Evolutionary conservation across 2,329 filamentous ascomycete species (phyloP).

Genomic region (Pseudonectria foliicola): DNA sequence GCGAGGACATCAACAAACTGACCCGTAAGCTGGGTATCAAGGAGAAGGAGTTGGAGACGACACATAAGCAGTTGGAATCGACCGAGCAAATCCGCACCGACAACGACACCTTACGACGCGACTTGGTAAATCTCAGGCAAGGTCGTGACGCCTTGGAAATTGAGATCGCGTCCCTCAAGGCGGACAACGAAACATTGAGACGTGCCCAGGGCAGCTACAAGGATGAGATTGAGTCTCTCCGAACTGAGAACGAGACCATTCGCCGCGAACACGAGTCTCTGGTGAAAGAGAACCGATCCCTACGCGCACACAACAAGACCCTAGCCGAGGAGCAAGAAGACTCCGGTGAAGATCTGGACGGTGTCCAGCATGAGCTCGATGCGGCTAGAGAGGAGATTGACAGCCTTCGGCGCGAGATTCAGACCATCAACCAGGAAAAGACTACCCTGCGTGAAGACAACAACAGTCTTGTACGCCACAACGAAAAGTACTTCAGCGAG

Average conservation of each 20-base stretch:
- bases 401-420: slow-evolving; percentile 30
- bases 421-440: slow-evolving; percentile 36
- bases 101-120: slow-evolving; percentile 34
- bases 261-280: slow-evolving; percentile 38
- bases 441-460: slow-evolving; percentile 42
- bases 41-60: slow-evolving; percentile 36
- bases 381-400: slow-evolving; percentile 34
- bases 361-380: slow-evolving; percentile 35
- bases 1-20: slow-evolving; percentile 47
- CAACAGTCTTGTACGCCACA: slow-evolving; percentile 45
- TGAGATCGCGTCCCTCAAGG: slow-evolving; percentile 35
- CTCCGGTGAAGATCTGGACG: slow-evolving; percentile 35
- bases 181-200: slow-evolving; percentile 33
- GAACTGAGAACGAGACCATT: slow-evolving; percentile 34
- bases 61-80: slow-evolving; percentile 34
- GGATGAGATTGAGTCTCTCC: slow-evolving; percentile 34
- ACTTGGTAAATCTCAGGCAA: slow-evolving; percentile 34
- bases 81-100: slow-evolving; percentile 32
- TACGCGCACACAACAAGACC: slow-evolving; percentile 34
- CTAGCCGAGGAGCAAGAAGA: slow-evolving; percentile 38
- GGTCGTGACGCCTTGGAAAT: slow-evolving; percentile 29
- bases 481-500: slow-evolving; percentile 48
- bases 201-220: slow-evolving; percentile 30
- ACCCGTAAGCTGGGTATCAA: slow-evolving; percentile 35
- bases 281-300: slow-evolving; percentile 37